A percentile compares a stretch with the other conserved stretches of the same genome.
Conservation (phyloP, 306 rosid genomes). For the Canavalia ensiformis region DNA sequence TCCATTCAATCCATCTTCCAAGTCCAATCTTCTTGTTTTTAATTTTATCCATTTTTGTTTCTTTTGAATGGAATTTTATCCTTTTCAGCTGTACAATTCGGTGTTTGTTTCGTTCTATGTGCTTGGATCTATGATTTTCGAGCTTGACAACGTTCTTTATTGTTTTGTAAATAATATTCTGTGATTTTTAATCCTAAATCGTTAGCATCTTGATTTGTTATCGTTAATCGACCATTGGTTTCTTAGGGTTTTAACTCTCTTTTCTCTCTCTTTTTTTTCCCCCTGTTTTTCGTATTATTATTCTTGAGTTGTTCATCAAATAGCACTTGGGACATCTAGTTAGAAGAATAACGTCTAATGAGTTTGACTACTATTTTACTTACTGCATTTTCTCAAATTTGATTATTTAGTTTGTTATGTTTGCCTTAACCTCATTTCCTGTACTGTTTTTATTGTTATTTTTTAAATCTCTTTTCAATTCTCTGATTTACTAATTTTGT, state of each 20-base stretch:
- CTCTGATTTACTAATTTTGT: not conserved
- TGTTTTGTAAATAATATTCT: not conserved
- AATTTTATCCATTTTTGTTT: not conserved
- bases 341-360: not conserved
- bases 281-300: not conserved
- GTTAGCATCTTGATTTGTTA: constrained; percentile 15
- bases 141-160: not conserved
- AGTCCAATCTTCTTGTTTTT: not conserved
- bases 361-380: constrained; percentile 1
- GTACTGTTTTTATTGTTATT: not conserved
- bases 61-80: not conserved
- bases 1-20: not conserved
- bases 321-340: not conserved
- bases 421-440: not conserved
- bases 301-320: constrained; percentile 1
- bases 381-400: constrained; percentile 9
- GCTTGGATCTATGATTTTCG: not conserved
- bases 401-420: not conserved
- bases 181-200: not conserved
- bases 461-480: not conserved
- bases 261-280: not conserved
- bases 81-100: not conserved
- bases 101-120: not conserved
- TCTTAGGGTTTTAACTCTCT: not conserved
- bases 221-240: not conserved